Evolutionary conservation across 2,329 filamentous ascomycete species (phyloP), one percentile per base, ranked within the genome.

Genomic region (Neofusicoccum cordaticola): DNA sequence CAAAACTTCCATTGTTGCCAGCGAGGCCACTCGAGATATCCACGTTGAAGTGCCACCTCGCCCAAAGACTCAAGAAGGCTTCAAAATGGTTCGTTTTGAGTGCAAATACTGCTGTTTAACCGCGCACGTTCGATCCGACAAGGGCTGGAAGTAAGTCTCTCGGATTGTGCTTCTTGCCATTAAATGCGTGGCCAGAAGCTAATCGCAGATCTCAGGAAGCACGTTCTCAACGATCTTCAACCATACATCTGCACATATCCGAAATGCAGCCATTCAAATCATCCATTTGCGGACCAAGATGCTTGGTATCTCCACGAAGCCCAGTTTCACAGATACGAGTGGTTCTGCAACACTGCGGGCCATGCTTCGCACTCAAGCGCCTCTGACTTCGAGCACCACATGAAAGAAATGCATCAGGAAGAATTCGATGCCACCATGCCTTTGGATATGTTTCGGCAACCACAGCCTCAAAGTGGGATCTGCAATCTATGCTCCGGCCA

Each of bases 191-290:
- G 8, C 13, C 27, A 53, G 27, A 17, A n/a, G 50, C 62, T 58
- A 13, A 53, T 45, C 22, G 2, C 19, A 27, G 15, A n/a, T 13
- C 15, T 11, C 27, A 65, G 65, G 17, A 58, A 51, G 17, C 67
- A 68, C 39, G 60, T 67, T 13, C 64, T 68, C 34, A 37, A 51
- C 34, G 67, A 68, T 34, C 63, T 68, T 9, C 22, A 64, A 31
- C 65, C 67, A 4, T 68, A 68, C 34, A 17, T 68, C 17, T 68
- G 65, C 22, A 66, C 67, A 13, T 67, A 61, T 27, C 35, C 31
- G 27, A 48, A 63, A 4, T 67, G 65, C 34, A 51, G 53, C 7
- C 63, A 27, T 27, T 61, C 51, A 2, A 53, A 68, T 2, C 51
- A 62, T 19, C 63, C 51, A 2, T 68, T 63, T 37, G 11, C 22